Evolutionary conservation across 108 stramenopile species (phyloP).

Genomic region (Nannochloropsis gaditana): DNA sequence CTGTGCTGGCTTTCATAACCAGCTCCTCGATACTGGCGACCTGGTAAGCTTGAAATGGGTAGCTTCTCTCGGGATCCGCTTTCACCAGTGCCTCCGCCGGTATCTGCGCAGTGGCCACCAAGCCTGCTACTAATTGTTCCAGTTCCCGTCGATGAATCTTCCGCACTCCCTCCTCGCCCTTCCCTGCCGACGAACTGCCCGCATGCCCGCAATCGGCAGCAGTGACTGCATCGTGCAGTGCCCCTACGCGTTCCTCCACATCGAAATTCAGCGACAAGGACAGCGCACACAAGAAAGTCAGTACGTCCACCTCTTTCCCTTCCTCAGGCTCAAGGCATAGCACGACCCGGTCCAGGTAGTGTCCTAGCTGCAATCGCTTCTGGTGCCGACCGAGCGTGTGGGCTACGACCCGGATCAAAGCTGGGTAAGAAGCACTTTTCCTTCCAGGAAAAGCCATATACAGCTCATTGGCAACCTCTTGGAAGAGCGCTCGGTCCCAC

Average conservation of each 20-base stretch:
- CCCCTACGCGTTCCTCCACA: not conserved
- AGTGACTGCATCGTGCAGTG: not conserved
- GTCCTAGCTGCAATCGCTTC: constrained; percentile 1
- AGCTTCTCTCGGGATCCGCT: not conserved
- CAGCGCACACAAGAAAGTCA: not conserved
- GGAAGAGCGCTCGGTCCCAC: not conserved
- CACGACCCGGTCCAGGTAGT: constrained; percentile 12
- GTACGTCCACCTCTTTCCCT: not conserved
- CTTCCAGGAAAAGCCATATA: not conserved
- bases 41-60: not conserved
- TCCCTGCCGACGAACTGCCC: not conserved
- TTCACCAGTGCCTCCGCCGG: constrained; percentile 15
- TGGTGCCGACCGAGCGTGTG: not conserved
- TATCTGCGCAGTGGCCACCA: not conserved
- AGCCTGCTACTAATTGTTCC: not conserved
- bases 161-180: not conserved
- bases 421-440: not conserved
- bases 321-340: not conserved
- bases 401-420: not conserved
- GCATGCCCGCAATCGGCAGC: too few species aligned
- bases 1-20: not conserved
- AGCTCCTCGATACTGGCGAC: not conserved
- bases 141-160: not conserved
- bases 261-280: constrained; percentile 14
- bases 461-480: not conserved